Evolutionary conservation across 495 filamentous ascomycete genomes (phyloP), one percentile per base, ranked within the genome.

Genomic region (Penicillium canariense): DNA sequence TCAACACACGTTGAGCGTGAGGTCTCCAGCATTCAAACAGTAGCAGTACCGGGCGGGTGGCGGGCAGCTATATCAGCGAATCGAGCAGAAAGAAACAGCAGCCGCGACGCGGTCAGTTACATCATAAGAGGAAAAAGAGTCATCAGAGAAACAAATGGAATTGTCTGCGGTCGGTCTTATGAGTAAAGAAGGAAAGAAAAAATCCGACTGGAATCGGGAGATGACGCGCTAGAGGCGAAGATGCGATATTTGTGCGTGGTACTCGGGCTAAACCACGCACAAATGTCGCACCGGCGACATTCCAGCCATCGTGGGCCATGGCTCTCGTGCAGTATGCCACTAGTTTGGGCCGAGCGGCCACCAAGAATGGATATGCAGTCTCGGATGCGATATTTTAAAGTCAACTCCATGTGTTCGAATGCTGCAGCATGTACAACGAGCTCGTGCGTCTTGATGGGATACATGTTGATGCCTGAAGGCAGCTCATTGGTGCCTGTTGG

Each of bases 191-290:
- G 49, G 42, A 62, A 60, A 50, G 44, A 56, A 63, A 63, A 57
- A 50, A 15, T 47, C 14, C 15, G 10, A 28, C 7, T 32, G 28
- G 54, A 66, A 62, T 2, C 27, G 18, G 20, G 42, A 42, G 56
- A 52, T 18, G 31, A 43, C 9, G 30, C 15, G 44, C 39, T 50
- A 55, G 55, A 47, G 47, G 50, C 46, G 27, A 42, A 40, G 50
- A 64, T 72, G 73, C 65, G 73, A 30, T 30, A 63, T 74, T 76
- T 76, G 63, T 73, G 73, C 73, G 71, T 52, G 52, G 44, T 56
- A 23, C 49, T 34, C 28, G 45, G 48, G 56, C 60, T n/a, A 60
- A 66, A 63, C 48, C 23, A 68, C 71, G 74, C 74, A 75, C 68
- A 77, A 77, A 72, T 72, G 54, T 58, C 74, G 69, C 74, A 62